Percentiles rank a stretch among this genome's conserved stretches.
Evolutionary conservation across 345 rosid species (phyloP).

Genomic region (Sonneratia caseolaris): DNA sequence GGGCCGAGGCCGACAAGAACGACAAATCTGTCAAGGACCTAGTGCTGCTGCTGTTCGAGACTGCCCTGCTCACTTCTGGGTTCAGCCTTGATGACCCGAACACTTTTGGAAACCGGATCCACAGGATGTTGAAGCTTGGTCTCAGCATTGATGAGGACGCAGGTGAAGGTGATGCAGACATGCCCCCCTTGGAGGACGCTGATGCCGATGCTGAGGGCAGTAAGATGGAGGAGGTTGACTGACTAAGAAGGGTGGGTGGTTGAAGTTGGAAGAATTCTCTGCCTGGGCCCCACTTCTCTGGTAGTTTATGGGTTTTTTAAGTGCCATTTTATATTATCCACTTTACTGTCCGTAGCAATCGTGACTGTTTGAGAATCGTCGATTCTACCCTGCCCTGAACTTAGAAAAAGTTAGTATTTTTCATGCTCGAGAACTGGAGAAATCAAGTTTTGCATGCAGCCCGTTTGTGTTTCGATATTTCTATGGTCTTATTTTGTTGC

Average conservation of each 20-base stretch:
- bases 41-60: constrained; percentile 66
- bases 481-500: too few species aligned
- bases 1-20: constrained; percentile 68
- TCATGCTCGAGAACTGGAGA: too few species aligned
- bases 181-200: constrained; percentile 66
- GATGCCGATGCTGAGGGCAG: constrained; percentile 65
- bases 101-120: constrained; percentile 80
- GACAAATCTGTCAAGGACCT: constrained; percentile 92
- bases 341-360: too few species aligned
- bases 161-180: constrained; percentile 56
- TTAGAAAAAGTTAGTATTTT: too few species aligned
- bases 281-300: neutral
- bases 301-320: too few species aligned
- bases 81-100: constrained; percentile 89
- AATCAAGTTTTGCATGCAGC: too few species aligned
- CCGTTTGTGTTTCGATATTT: too few species aligned
- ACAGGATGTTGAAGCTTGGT: constrained; percentile 78
- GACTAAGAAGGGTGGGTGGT: constrained; percentile 27
- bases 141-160: constrained; percentile 79
- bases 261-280: too few species aligned
- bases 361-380: too few species aligned
- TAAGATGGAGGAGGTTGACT: constrained; percentile 94
- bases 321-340: too few species aligned
- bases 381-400: too few species aligned
- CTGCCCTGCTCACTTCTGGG: constrained; percentile 74